Evolutionary conservation across 208 protist genomes (phyloP).

Genomic region (Leishmania amazonensis): DNA sequence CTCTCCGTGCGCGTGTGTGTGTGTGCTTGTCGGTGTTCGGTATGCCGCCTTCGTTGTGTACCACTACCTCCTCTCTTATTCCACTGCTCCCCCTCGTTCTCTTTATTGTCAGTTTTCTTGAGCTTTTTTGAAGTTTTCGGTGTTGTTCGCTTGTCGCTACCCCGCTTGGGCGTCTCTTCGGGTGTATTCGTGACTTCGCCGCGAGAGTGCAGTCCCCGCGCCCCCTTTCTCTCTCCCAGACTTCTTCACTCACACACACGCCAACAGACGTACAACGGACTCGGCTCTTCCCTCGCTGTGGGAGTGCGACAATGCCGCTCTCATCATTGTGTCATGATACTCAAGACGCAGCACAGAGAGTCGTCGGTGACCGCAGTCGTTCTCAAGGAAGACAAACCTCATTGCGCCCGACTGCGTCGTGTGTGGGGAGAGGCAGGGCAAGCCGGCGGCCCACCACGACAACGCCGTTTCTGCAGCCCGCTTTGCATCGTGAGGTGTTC

Average conservation of each 20-base stretch:
- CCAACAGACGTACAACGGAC: neutral
- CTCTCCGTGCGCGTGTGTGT: neutral
- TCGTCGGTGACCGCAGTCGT: neutral
- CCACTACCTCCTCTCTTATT: conserved; percentile 7
- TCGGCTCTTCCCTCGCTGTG: neutral
- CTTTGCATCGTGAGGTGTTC: neutral
- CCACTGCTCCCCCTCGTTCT: neutral
- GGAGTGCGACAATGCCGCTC: conserved; percentile 4
- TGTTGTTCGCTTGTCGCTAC: conserved; percentile 10
- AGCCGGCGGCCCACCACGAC: neutral
- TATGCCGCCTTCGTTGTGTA: neutral
- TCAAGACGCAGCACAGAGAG: neutral
- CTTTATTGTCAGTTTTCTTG: neutral
- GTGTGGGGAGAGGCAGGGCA: neutral
- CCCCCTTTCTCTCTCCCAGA: neutral
- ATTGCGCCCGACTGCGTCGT: conserved; percentile 5
- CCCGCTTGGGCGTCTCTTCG: neutral
- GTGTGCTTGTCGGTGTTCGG: neutral
- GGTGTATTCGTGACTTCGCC: neutral
- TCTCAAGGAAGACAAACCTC: neutral
- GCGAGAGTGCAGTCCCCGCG: neutral
- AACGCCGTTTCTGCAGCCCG: neutral
- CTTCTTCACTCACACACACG: neutral
- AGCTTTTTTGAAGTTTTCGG: neutral
- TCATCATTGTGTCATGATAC: conserved; percentile 19